These are phyloP conservation scores for Saururus chinensis DNA, from an alignment of 164 flowering plant species.

Conservation along the genomic window DNA sequence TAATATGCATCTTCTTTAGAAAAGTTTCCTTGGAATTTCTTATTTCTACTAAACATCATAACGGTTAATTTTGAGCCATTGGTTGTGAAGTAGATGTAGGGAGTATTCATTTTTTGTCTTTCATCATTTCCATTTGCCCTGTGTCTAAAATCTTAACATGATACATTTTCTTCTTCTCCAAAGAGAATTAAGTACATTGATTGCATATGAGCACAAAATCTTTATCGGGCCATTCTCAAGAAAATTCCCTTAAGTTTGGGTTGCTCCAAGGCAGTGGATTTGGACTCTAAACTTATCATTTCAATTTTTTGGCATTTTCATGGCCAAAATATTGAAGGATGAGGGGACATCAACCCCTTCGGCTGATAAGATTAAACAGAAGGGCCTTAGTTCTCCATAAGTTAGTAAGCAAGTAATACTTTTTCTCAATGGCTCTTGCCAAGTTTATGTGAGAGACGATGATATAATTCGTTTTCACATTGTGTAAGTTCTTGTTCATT, in stretches of 20 bases:
- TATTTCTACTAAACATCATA: too few species aligned
- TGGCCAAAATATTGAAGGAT: constrained; percentile 66
- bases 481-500: too few species aligned
- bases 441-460: not conserved
- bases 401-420: constrained; percentile 45
- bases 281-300: constrained; percentile 96
- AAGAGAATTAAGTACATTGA: too few species aligned
- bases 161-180: too few species aligned
- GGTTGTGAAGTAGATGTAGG: too few species aligned
- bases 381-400: constrained; percentile 91
- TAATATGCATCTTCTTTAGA: too few species aligned
- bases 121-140: too few species aligned
- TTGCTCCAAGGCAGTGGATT: constrained; percentile 98
- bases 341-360: constrained; percentile 71
- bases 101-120: too few species aligned
- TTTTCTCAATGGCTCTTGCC: not conserved
- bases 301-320: constrained; percentile 88
- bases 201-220: constrained; percentile 94
- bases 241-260: constrained; percentile 92
- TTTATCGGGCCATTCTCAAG: constrained; percentile 97
- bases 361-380: constrained; percentile 88
- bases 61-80: too few species aligned
- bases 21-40: too few species aligned
- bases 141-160: too few species aligned
- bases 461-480: not conserved